phyloP scores from a whole-genome alignment of 2,329 filamentous ascomycete species.

The Phialophora verrucosa region DNA sequence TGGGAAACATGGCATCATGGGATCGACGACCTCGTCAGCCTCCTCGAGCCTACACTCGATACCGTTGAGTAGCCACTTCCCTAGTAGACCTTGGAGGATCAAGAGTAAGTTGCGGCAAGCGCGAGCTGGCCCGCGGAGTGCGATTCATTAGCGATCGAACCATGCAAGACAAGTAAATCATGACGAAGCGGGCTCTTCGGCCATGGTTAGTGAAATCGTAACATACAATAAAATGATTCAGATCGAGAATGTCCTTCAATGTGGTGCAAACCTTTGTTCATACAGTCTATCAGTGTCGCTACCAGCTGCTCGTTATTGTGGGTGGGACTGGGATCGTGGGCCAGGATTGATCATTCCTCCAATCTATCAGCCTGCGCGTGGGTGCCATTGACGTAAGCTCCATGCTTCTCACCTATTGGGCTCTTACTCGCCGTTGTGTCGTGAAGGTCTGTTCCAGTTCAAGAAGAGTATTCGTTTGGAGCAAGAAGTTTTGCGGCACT shows the following conservation, averaged over 20 bases:
- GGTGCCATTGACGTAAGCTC: no score
- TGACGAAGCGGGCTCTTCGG: background rate
- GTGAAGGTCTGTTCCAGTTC: no score
- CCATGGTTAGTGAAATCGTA: background rate
- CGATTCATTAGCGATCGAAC: background rate
- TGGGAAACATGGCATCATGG: background rate
- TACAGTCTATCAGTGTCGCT: background rate
- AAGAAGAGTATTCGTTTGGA: no score
- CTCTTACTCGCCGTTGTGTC: no score
- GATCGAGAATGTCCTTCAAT: background rate
- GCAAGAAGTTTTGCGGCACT: no score
- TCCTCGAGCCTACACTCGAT: background rate
- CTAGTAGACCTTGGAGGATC: background rate
- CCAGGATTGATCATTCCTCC: no score
- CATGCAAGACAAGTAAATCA: background rate
- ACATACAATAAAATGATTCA: background rate
- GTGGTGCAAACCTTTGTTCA: background rate
- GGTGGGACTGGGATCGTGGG: background rate
- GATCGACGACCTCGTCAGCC: background rate
- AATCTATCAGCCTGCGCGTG: no score
- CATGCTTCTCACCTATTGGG: no score
- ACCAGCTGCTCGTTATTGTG: background rate
- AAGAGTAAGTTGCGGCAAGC: background rate
- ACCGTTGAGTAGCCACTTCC: background rate
- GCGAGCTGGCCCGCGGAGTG: background rate